These are phyloP conservation scores for Carex scoparia DNA, from an alignment of 176 grass and related monocot genomes.

Conservation along the genomic window DNA sequence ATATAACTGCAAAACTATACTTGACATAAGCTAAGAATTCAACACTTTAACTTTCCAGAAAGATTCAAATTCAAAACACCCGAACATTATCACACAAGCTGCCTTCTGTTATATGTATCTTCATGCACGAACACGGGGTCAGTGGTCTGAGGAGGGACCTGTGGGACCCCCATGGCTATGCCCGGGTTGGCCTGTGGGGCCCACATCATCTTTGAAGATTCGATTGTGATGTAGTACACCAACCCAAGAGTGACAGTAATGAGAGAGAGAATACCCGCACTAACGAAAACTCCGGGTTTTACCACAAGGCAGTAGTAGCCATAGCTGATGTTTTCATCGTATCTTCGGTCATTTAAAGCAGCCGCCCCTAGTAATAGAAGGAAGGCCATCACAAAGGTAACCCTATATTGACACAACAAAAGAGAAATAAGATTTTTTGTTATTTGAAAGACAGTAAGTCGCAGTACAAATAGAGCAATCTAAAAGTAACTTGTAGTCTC, in stretches of 20 bases:
- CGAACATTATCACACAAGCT: constrained; percentile 31
- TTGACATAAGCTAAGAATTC: not conserved
- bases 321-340: not conserved
- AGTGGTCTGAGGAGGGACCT: constrained; percentile 15
- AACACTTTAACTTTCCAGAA: not conserved
- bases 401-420: constrained; percentile 20
- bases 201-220: constrained; percentile 9
- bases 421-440: not conserved
- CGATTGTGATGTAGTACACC: constrained; percentile 15
- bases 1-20: constrained; percentile 9
- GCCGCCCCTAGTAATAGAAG: constrained; percentile 25
- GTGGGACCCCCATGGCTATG: constrained; percentile 38
- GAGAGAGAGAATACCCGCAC: constrained; percentile 20
- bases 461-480: not conserved
- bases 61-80: not conserved
- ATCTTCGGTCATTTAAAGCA: constrained; percentile 21
- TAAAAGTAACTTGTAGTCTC: not conserved
- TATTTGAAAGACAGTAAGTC: not conserved
- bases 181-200: constrained; percentile 15
- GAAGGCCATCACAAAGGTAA: constrained; percentile 27
- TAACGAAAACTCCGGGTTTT: constrained; percentile 22
- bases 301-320: constrained; percentile 18
- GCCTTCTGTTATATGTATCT: constrained; percentile 37
- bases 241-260: constrained; percentile 17
- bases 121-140: constrained; percentile 37